Base-by-base conservation (phyloP, 2,329 filamentous ascomycete genomes). In the Aaosphaeria arxii region DNA sequence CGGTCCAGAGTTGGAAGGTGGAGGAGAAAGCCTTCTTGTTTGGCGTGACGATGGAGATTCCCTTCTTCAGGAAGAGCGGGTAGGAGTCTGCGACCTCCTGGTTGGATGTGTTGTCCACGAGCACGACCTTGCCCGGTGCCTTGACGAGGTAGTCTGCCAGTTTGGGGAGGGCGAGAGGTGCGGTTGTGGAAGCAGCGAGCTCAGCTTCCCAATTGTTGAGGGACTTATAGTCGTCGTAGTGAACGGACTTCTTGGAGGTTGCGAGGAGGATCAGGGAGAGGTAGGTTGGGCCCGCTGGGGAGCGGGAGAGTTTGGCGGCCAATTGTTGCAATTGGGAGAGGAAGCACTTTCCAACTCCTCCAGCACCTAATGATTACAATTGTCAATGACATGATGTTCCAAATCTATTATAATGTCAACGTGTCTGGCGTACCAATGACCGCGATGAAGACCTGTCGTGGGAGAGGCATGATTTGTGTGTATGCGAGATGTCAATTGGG, bases 11-110 rank as follows among this genome's bases (percentile, higher is more conserved):
- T 59, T 84, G 78, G 62, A 89, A 85, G 41, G 83, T 84, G 49
- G 88, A 85, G 0, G 90, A 95, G 74, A 99, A 99, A 11, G 88
- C 92, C 75, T 99, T 99, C 79, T 99, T 99, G 80, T 97, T 99
- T 40, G 94, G 91, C 1, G 94, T 99, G 30, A 97, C 89, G 61
- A 99, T 84, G 71, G 85, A 92, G 71, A 99, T 86, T 9, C 91
- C 92, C 54, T 84, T 83, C 62, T 82, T 80, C 52, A 99, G 77
- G 71, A 95, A 89, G 42, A 81, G 71, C 1, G 94, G 91, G 72
- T 99, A 99, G 30, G 82, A 75, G 52, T 88, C 82, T 43, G 92
- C 94, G 30, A 99, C 80, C 55, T 88, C 85, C 61, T 92, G 87
- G 59, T 89, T 91, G 73, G 89, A 95, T 45, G 94, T 99, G 77